Conservation (phyloP, 78 protist species). For the Dictyostelium discoideum region dicty_2.7 NC_007088.5:1135501-1136000, state of each 20-base stretch:
- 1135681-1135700: not conserved
- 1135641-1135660: not conserved
- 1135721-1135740: not conserved
- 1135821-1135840: conserved; percentile 42
- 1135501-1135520: not conserved
- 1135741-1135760: not conserved
- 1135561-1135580: too few species aligned
- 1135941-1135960: conserved; percentile 14
- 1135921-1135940: not conserved
- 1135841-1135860: conserved; percentile 11
- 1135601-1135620: too few species aligned
- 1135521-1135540: too few species aligned
- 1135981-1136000: conserved; percentile 8
- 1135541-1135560: too few species aligned
- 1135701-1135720: not conserved
- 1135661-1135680: not conserved
- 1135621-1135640: too few species aligned
- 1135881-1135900: conserved; percentile 57
- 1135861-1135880: conserved; percentile 46
- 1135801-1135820: conserved; percentile 68
- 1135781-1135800: conserved; percentile 67
- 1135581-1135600: too few species aligned
- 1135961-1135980: conserved; percentile 47
- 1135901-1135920: conserved; percentile 38
- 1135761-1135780: conserved; percentile 45